Conservation (phyloP, 331 rosid species). For the Dryas integrifolia region DNA sequence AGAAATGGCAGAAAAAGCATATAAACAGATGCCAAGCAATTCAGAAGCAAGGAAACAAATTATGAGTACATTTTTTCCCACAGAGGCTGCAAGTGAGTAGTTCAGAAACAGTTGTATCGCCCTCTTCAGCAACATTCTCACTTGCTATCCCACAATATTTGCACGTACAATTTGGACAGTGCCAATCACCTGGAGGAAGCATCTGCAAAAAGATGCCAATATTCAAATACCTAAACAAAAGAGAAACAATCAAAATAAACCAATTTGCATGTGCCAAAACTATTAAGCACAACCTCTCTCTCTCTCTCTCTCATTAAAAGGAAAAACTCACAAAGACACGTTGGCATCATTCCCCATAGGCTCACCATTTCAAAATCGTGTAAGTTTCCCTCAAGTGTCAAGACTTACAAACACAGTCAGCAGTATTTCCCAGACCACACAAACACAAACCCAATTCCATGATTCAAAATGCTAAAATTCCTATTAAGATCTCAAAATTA, state of each 20-base stretch:
- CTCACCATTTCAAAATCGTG: too few species aligned
- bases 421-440: conserved; percentile 9
- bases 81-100: conserved; percentile 59
- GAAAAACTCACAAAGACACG: too few species aligned
- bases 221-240: conserved; percentile 23
- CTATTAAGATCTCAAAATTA: neutral
- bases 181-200: conserved; percentile 97
- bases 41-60: conserved; percentile 23
- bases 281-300: neutral
- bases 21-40: conserved; percentile 21
- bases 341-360: too few species aligned
- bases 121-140: conserved; percentile 37
- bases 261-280: conserved; percentile 12
- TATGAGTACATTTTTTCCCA: conserved; percentile 71
- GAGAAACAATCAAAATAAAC: conserved; percentile 10
- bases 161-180: conserved; percentile 94
- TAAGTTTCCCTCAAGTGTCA: conserved; percentile 9
- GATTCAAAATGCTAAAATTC: neutral
- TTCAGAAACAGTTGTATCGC: conserved; percentile 35
- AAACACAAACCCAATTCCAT: conserved; percentile 8
- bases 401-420: neutral
- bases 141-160: conserved; percentile 72
- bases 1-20: conserved; percentile 19
- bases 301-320: too few species aligned
- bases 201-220: conserved; percentile 51